Conservation (phyloP, 805 yeast species). For the fission yeast (Schizosaccharomyces pombe) region ASM294v3 CU329670.1:5409501-5410000, state of each 20-base stretch:
- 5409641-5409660: conserved; percentile 59
- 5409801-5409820: conserved; percentile 31
- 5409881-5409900: conserved; percentile 87
- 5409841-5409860: conserved; percentile 96
- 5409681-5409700: not conserved
- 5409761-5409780: conserved; percentile 20
- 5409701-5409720: not conserved
- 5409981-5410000: conserved; percentile 71
- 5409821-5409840: conserved; percentile 62
- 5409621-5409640: conserved; percentile 42
- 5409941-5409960: conserved; percentile 60
- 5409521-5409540: conserved; percentile 32
- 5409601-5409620: conserved; percentile 47
- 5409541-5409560: conserved; percentile 74
- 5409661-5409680: conserved; percentile 49
- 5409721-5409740: conserved; percentile 15
- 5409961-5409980: conserved; percentile 73
- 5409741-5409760: conserved; percentile 50
- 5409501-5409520: conserved; percentile 20
- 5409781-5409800: not conserved
- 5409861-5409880: conserved; percentile 71
- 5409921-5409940: conserved; percentile 80
- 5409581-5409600: conserved; percentile 25
- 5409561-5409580: conserved; percentile 35
- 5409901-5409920: conserved; percentile 90